Evolutionary conservation across 345 rosid genomes (phyloP).

Genomic region (Gossypium bickii): DNA sequence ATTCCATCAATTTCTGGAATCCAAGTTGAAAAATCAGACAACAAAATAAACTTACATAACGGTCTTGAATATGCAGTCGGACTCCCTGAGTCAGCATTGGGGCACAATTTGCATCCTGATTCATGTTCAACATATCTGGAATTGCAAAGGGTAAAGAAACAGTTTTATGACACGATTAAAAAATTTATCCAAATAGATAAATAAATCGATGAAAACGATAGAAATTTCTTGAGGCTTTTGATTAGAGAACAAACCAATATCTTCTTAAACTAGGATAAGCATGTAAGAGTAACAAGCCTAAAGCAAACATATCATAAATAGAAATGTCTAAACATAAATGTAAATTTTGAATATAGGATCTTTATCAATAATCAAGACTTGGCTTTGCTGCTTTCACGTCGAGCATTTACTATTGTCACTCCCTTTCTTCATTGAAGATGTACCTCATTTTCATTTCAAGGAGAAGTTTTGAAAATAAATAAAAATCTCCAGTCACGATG

Average conservation of each 20-base stretch:
- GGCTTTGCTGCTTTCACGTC: not conserved
- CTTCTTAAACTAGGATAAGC: not conserved
- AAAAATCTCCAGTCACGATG: not conserved
- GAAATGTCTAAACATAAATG: not conserved
- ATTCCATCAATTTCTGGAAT: slow-evolving; percentile 1
- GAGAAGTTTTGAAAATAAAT: slow-evolving; percentile 3
- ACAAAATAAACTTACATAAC: slow-evolving; percentile 36
- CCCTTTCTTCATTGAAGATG: not conserved
- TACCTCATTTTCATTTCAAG: slow-evolving; percentile 13
- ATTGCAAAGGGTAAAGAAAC: not conserved
- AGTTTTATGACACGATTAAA: slow-evolving; percentile 4
- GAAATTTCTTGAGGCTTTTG: slow-evolving; percentile 1
- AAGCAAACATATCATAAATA: slow-evolving; percentile 1
- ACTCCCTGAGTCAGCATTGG: slow-evolving; percentile 46
- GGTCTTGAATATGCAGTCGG: slow-evolving; percentile 48
- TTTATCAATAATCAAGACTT: not conserved
- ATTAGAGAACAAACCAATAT: slow-evolving; percentile 1
- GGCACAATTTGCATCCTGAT: slow-evolving; percentile 27
- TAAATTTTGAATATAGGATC: not conserved
- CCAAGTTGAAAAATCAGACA: slow-evolving; percentile 7
- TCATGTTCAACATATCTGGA: slow-evolving; percentile 26
- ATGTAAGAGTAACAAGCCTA: slow-evolving; percentile 1
- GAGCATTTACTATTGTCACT: slow-evolving; percentile 4
- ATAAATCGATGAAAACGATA: not conserved
- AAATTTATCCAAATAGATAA: not conserved